phyloP scores from a whole-genome alignment of 176 grass and related monocot species.

The Microstegium vimineum region DNA sequence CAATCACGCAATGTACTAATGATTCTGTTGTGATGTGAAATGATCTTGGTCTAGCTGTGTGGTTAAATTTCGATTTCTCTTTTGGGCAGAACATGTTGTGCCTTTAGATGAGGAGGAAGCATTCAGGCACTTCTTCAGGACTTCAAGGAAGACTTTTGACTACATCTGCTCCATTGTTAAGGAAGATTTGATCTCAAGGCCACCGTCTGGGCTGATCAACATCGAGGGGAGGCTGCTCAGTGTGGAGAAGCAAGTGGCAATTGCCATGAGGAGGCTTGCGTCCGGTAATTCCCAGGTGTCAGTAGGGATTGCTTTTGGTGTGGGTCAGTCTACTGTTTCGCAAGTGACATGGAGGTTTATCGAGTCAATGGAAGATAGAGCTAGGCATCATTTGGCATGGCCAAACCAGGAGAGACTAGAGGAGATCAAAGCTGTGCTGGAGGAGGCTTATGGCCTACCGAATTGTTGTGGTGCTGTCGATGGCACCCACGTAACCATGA shows the following conservation, averaged over 20 bases:
- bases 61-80: conserved; percentile 25
- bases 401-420: conserved; percentile 59
- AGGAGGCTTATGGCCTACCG: conserved; percentile 51
- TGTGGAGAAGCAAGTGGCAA: conserved; percentile 98
- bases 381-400: conserved; percentile 75
- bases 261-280: conserved; percentile 87
- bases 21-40: not conserved
- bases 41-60: conserved; percentile 13
- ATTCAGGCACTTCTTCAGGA: conserved; percentile 96
- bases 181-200: conserved; percentile 90
- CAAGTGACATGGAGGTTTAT: conserved; percentile 99
- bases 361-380: conserved; percentile 92
- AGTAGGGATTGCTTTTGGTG: conserved; percentile 83
- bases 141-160: conserved; percentile 84
- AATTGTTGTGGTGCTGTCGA: conserved; percentile 91
- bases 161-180: conserved; percentile 96
- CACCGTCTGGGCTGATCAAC: conserved; percentile 93
- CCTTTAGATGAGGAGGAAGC: conserved; percentile 87
- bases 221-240: conserved; percentile 95
- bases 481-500: conserved; percentile 95
- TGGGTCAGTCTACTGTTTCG: conserved; percentile 94
- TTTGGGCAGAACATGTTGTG: conserved; percentile 39
- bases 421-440: conserved; percentile 65
- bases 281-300: conserved; percentile 95
- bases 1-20: not conserved